phyloP scores from a whole-genome alignment of 164 flowering plant species.

The Taxillus chinensis region DNA sequence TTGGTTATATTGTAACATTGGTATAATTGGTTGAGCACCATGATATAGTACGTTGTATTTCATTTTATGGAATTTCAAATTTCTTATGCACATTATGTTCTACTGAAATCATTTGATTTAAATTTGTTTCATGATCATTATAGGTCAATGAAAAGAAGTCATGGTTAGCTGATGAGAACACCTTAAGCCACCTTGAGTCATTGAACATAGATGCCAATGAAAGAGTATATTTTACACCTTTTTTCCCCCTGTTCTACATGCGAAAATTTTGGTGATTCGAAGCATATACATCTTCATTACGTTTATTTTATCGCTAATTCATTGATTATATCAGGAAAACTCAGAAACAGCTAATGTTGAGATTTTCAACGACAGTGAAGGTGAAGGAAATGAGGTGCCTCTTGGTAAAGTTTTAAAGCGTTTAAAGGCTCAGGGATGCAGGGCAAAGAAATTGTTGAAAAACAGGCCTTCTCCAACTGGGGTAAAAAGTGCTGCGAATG shows the following conservation, averaged over 20 bases:
- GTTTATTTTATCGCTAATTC: background rate
- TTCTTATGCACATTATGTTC: no score
- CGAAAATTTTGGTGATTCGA: background rate
- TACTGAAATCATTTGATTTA: no score
- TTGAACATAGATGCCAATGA: constrained; percentile 46
- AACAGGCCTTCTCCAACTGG: constrained; percentile 26
- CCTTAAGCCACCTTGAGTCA: constrained; percentile 60
- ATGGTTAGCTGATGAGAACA: constrained; percentile 75
- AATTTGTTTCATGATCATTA: background rate
- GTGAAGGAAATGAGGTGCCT: constrained; percentile 75
- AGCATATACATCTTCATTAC: constrained; percentile 4
- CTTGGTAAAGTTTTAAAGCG: constrained; percentile 63
- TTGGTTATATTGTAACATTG: background rate
- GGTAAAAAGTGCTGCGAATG: constrained; percentile 29
- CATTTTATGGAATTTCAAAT: no score
- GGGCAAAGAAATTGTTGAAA: constrained; percentile 36
- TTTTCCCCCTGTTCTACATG: background rate
- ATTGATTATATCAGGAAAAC: constrained; percentile 30
- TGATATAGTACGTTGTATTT: no score
- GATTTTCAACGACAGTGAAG: constrained; percentile 36
- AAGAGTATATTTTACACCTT: constrained; percentile 24
- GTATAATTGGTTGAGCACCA: no score
- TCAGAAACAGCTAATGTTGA: constrained; percentile 34
- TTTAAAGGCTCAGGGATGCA: constrained; percentile 49
- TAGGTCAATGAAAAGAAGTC: constrained; percentile 43